phyloP scores from a whole-genome alignment of 2,329 filamentous ascomycete species.

The Nannizzia gypsea region DNA sequence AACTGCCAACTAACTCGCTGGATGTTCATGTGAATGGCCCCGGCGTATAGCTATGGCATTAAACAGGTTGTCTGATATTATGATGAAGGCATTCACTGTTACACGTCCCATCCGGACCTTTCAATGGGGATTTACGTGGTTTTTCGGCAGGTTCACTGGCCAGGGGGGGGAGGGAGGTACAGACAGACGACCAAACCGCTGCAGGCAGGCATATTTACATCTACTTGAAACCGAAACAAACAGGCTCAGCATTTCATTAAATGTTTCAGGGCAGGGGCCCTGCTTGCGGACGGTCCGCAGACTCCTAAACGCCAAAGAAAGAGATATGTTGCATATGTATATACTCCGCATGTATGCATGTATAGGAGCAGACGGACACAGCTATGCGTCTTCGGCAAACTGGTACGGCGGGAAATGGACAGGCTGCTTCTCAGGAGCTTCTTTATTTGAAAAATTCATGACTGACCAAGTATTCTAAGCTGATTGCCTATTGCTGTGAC shows the following conservation, averaged over 20 bases:
- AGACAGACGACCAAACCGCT: not conserved
- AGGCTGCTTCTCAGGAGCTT: conserved; percentile 41
- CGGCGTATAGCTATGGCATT: too few relatives aligned
- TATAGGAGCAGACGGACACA: not conserved
- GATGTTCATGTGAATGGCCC: too few relatives aligned
- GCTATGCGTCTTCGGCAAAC: conserved; percentile 17
- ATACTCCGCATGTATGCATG: not conserved
- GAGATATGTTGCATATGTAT: not conserved
- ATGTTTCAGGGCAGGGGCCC: not conserved
- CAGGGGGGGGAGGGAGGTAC: not conserved
- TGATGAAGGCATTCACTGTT: not conserved
- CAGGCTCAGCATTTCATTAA: not conserved
- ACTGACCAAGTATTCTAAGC: too few relatives aligned
- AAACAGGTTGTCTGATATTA: too few relatives aligned
- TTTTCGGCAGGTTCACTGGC: not conserved
- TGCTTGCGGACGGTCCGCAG: not conserved
- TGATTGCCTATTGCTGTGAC: too few relatives aligned
- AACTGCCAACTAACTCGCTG: too few relatives aligned
- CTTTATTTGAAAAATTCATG: too few relatives aligned
- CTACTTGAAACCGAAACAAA: not conserved
- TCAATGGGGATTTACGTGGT: too few relatives aligned
- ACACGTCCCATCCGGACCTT: not conserved
- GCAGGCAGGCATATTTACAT: not conserved
- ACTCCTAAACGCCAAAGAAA: not conserved
- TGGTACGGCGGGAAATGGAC: conserved; percentile 46